Conservation (phyloP, 2,329 filamentous ascomycete genomes). For the Mycosphaerella sp. region DNA sequence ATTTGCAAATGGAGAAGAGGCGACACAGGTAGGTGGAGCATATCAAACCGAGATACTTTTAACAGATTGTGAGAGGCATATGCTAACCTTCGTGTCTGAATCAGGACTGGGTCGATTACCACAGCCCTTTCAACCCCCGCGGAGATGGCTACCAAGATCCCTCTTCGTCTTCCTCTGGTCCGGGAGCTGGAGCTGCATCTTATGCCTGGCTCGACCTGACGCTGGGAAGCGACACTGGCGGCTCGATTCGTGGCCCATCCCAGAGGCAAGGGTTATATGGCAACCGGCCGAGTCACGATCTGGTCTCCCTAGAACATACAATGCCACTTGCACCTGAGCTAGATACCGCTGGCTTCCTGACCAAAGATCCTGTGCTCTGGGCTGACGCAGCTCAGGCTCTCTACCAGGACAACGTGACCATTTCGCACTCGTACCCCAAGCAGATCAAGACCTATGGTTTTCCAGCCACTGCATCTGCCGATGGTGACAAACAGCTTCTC, state of each 20-base stretch:
- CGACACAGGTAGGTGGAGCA: slow-evolving; percentile 36
- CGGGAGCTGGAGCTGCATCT: slow-evolving; percentile 43
- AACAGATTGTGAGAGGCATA: not conserved
- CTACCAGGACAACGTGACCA: slow-evolving; percentile 42
- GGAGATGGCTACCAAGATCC: slow-evolving; percentile 44
- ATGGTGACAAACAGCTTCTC: slow-evolving; percentile 37
- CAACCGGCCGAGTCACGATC: slow-evolving; percentile 45
- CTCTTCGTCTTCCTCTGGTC: slow-evolving; percentile 45
- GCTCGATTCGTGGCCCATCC: slow-evolving; percentile 46
- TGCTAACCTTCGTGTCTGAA: not conserved
- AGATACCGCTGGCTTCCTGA: slow-evolving; percentile 45
- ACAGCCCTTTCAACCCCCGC: slow-evolving; percentile 40
- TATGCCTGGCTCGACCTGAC: slow-evolving; percentile 48
- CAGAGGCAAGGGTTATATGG: slow-evolving; percentile 47
- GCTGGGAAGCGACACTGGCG: slow-evolving; percentile 47
- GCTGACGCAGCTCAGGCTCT: slow-evolving; percentile 41
- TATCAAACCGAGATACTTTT: not conserved
- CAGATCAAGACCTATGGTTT: slow-evolving; percentile 41
- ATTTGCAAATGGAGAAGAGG: slow-evolving; percentile 42
- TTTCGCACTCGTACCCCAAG: slow-evolving; percentile 39
- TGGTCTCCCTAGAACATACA: slow-evolving; percentile 44
- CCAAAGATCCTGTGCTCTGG: slow-evolving; percentile 43
- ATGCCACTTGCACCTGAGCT: slow-evolving; percentile 46
- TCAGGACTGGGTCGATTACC: slow-evolving; percentile 45
- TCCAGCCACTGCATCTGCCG: slow-evolving; percentile 35